Percentiles rank a stretch among this genome's conserved stretches.
phyloP scores from a whole-genome alignment of 176 grass and related monocot species.

The Oryza meridionalis region DNA sequence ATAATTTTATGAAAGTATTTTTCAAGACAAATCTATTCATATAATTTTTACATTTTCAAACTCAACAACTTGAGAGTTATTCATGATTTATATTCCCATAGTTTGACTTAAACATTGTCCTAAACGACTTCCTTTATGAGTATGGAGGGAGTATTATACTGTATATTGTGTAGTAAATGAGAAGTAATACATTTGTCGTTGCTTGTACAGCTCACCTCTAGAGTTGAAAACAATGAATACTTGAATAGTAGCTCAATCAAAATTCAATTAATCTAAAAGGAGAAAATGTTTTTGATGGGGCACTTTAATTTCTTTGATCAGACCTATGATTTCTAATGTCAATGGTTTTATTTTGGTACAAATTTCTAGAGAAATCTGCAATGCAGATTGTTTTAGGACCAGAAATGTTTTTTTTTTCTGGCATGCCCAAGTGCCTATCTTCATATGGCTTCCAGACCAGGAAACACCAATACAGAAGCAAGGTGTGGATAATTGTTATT shows the following conservation, averaged over 20 bases:
- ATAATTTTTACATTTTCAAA: too few species aligned
- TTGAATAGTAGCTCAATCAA: background rate
- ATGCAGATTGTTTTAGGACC: background rate
- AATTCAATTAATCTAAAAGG: background rate
- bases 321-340: background rate
- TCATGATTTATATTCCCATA: too few species aligned
- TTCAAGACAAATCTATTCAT: too few species aligned
- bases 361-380: background rate
- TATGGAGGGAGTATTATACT: too few species aligned
- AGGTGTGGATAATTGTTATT: constrained; percentile 22
- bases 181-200: background rate
- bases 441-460: constrained; percentile 1
- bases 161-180: background rate
- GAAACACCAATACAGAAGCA: constrained; percentile 34
- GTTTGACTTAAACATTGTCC: too few species aligned
- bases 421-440: background rate
- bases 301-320: background rate
- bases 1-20: too few species aligned
- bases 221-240: background rate
- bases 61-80: too few species aligned
- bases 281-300: background rate
- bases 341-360: background rate
- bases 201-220: background rate
- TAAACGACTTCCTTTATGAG: too few species aligned
- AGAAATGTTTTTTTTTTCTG: background rate